phyloP scores from a whole-genome alignment of 2,329 filamentous ascomycete species.

The Claviceps africana region DNA sequence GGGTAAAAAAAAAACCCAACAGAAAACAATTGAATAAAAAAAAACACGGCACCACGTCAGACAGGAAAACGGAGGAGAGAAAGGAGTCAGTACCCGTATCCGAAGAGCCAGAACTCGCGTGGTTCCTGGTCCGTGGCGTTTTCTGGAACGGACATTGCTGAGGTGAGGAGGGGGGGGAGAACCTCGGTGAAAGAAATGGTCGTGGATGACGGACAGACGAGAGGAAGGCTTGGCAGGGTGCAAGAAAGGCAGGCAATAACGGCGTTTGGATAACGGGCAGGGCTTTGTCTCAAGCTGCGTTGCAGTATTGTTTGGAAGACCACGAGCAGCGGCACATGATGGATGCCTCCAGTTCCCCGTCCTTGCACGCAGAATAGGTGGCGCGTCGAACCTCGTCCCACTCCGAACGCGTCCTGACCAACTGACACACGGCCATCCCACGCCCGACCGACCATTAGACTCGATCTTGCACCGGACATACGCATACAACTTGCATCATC shows the following conservation, averaged over 20 bases:
- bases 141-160: not conserved
- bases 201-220: not conserved
- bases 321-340: too few relatives aligned
- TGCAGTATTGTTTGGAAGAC: too few relatives aligned
- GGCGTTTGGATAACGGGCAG: too few relatives aligned
- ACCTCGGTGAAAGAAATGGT: not conserved
- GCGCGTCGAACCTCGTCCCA: not conserved
- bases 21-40: too few relatives aligned
- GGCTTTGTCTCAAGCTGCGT: too few relatives aligned
- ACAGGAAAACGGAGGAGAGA: not conserved
- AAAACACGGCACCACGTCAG: not conserved
- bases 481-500: not conserved
- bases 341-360: too few relatives aligned
- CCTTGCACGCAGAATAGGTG: too few relatives aligned
- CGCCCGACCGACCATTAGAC: not conserved
- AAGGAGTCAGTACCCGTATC: slow-evolving; percentile 62
- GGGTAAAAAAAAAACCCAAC: too few relatives aligned
- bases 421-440: not conserved
- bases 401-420: not conserved
- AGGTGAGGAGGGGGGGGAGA: not conserved
- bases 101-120: slow-evolving; percentile 87
- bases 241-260: too few relatives aligned
- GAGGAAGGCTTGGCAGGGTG: too few relatives aligned
- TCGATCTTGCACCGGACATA: not conserved
- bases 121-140: slow-evolving; percentile 8